Conservation (phyloP, 1,139 yeast genomes). For the Pichia sp. region DNA sequence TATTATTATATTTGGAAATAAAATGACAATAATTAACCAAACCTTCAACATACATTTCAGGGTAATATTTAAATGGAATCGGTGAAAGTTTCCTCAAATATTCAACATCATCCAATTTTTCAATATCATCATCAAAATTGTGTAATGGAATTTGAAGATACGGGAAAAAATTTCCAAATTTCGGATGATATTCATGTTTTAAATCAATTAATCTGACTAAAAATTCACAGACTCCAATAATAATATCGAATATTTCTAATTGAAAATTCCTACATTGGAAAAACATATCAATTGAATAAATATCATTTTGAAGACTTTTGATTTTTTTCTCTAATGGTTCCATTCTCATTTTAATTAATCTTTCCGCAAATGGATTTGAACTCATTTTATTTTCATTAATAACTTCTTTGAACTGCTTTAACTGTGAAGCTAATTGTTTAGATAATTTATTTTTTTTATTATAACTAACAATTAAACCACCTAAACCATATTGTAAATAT, state of each 20-base stretch:
- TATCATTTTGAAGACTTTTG: constrained; percentile 36
- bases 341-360: constrained; percentile 25
- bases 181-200: constrained; percentile 51
- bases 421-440: constrained; percentile 46
- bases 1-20: constrained; percentile 51
- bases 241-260: constrained; percentile 64
- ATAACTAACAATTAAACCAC: constrained; percentile 62
- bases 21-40: constrained; percentile 69
- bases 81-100: constrained; percentile 61
- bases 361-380: constrained; percentile 31
- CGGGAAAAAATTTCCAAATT: constrained; percentile 22
- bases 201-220: constrained; percentile 72
- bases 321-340: constrained; percentile 25
- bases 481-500: constrained; percentile 82
- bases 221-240: constrained; percentile 70
- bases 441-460: constrained; percentile 48
- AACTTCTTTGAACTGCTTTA: constrained; percentile 41
- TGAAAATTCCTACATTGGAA: constrained; percentile 52
- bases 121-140: constrained; percentile 40
- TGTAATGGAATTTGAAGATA: constrained; percentile 59
- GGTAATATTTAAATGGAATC: constrained; percentile 73
- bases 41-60: constrained; percentile 84
- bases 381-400: constrained; percentile 15
- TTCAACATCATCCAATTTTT: constrained; percentile 67
- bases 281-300: constrained; percentile 53